These are phyloP conservation scores for Coemansia reversa DNA, from an alignment of 192 early-diverging fungal genomes.

Conservation along the genomic window DNA sequence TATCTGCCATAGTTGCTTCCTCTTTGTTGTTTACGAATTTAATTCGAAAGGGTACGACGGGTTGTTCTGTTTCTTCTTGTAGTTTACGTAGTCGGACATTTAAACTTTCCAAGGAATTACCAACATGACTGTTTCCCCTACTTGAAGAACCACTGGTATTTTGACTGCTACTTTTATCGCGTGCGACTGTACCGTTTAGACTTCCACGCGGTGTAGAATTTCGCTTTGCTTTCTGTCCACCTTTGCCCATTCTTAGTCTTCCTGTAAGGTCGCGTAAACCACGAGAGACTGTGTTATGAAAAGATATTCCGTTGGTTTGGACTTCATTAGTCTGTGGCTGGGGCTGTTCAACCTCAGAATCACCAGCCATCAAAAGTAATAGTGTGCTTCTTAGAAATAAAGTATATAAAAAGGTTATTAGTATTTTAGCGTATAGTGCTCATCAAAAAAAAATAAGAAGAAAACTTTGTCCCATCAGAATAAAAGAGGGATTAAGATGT, in stretches of 20 bases:
- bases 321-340: neutral
- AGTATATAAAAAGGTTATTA: conserved; percentile 13
- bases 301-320: conserved; percentile 1
- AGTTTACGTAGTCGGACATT: conserved; percentile 29
- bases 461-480: neutral
- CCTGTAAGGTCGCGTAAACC: conserved; percentile 21
- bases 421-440: neutral
- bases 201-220: conserved; percentile 39
- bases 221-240: conserved; percentile 36
- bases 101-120: conserved; percentile 16
- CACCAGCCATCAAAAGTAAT: conserved; percentile 6
- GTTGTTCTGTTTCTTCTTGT: conserved; percentile 13
- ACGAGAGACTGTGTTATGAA: conserved; percentile 8
- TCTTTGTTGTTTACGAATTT: conserved; percentile 46
- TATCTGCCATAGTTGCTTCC: conserved; percentile 44
- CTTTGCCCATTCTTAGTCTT: conserved; percentile 18
- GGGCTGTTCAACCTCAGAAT: conserved; percentile 8
- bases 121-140: conserved; percentile 6
- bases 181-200: conserved; percentile 14
- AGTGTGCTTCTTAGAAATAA: conserved; percentile 3
- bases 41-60: conserved; percentile 27
- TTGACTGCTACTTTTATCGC: conserved; percentile 1
- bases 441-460: conserved; percentile 3
- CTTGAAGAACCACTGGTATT: conserved; percentile 11
- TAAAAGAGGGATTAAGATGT: neutral